These are phyloP conservation scores for Tylopilus orsonianus DNA, from an alignment of 1,284 basidiomycete genomes.

Conservation along the genomic window DNA sequence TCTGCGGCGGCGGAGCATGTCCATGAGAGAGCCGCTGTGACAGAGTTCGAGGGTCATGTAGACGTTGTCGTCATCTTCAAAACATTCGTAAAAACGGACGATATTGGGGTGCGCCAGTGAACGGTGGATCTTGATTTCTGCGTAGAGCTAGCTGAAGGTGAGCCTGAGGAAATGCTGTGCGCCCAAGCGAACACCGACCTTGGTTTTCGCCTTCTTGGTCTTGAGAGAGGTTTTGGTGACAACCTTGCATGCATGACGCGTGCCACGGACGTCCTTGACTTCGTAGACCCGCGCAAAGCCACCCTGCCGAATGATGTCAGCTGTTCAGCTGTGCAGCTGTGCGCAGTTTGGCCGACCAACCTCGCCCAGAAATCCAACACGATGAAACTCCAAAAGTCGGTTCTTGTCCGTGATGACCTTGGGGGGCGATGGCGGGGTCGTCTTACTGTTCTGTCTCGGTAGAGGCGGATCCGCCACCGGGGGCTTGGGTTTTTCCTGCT, in stretches of 20 bases:
- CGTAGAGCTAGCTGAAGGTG: constrained; percentile 70
- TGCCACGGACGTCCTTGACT: constrained; percentile 68
- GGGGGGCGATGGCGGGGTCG: constrained; percentile 80
- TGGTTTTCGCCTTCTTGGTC: constrained; percentile 91
- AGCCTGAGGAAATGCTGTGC: constrained; percentile 1
- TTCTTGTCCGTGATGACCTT: constrained; percentile 70
- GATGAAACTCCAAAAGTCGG: constrained; percentile 56
- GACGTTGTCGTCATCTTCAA: constrained; percentile 94
- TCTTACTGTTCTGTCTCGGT: constrained; percentile 78
- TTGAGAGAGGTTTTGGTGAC: constrained; percentile 82
- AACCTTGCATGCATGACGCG: constrained; percentile 83
- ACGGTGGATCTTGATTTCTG: constrained; percentile 98
- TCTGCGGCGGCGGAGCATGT: constrained; percentile 85
- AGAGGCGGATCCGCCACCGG: constrained; percentile 53
- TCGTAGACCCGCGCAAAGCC: constrained; percentile 91
- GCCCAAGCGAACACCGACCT: constrained; percentile 48
- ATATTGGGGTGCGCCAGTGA: constrained; percentile 92
- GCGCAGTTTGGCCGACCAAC: constrained; percentile 40
- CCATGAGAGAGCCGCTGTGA: constrained; percentile 85
- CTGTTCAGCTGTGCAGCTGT: not conserved
- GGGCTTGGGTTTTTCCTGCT: constrained; percentile 33
- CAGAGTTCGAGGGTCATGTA: constrained; percentile 98
- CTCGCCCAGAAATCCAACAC: constrained; percentile 85
- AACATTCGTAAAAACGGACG: constrained; percentile 90
- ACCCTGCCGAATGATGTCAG: constrained; percentile 50